Evolutionary conservation across 192 early-diverging fungal genomes (phyloP).

Genomic region (Coemansia nantahalensis): DNA sequence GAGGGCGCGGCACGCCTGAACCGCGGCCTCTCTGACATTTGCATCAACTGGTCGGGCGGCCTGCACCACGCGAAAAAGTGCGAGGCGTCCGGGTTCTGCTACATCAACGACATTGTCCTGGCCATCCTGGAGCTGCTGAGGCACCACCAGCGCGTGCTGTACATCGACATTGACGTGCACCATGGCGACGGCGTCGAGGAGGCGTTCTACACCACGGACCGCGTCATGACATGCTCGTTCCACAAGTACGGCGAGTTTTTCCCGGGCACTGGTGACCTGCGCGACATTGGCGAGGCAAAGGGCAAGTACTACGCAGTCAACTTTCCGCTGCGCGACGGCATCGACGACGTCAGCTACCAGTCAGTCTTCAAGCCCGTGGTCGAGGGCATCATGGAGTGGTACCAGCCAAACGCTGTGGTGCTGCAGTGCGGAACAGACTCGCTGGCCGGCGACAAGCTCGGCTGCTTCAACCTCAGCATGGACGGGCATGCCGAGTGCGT

Average conservation of each 20-base stretch:
- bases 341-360: conserved; percentile 88
- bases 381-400: conserved; percentile 87
- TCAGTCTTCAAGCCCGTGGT: conserved; percentile 88
- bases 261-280: conserved; percentile 94
- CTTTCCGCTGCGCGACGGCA: conserved; percentile 91
- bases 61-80: conserved; percentile 97
- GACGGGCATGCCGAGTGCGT: conserved; percentile 93
- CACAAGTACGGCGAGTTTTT: conserved; percentile 99
- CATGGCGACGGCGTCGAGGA: conserved; percentile 99
- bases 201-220: conserved; percentile 98
- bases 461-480: conserved; percentile 93
- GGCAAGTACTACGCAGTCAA: conserved; percentile 96
- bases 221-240: conserved; percentile 98
- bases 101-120: conserved; percentile 97
- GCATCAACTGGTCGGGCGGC: conserved; percentile 97
- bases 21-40: conserved; percentile 82
- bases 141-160: conserved; percentile 87
- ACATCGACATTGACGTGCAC: conserved; percentile 98
- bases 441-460: conserved; percentile 88
- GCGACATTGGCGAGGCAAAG: conserved; percentile 87
- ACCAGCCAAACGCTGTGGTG: conserved; percentile 86
- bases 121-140: conserved; percentile 87
- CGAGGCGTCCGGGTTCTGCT: conserved; percentile 96
- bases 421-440: conserved; percentile 98
- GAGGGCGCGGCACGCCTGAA: conserved; percentile 89